Base-by-base conservation (phyloP, 345 rosid genomes). In the Geranium brycei region DNA sequence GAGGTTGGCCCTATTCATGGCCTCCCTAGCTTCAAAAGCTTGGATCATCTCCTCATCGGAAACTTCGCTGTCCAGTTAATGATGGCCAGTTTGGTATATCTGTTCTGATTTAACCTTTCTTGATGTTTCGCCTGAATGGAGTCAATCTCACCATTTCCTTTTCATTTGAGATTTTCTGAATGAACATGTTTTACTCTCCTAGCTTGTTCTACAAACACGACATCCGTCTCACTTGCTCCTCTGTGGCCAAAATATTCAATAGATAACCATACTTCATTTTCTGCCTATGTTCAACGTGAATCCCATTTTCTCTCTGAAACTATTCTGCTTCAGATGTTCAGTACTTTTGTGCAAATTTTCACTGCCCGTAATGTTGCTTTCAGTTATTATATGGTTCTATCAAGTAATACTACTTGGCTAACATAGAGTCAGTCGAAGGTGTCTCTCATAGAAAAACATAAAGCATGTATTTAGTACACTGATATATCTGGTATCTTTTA, bases 401-500 rank as follows among this genome's bases (percentile, higher is more conserved):
- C 10, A 35, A 35, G 41, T 35, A 35, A 35, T 35, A 7, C 41
- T 7, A 35, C 41, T 35, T 35, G 10, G 41, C 10, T 35, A 35
- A 35, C 10, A 7, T 35, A 35, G 5, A 35, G 7, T 35, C 41
- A 35, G 7, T 35, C 41, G 10, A 4, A 35, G 41, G 7, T 4
- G 41, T 35, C 7, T 35, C 14, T 47, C 7, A 7, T 47, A 19
- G 47, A 23, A 51, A 19, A 63, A 28, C 59, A 47, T 67, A 16
- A n/a, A 6, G 47, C 51, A 67, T 60, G 51, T 59, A 60, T 67
- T 58, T 7, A 12, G 38, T 59, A 31, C 28, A 31, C 53, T 62
- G 51, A 19, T 47, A 63, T 62, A 31, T 57, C 62, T 61, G 18
- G 69, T 63, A 15, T 70, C 47, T 63, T 63, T 40, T 65, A 60